A percentile compares a stretch with the other conserved stretches of the same genome.
These are phyloP conservation scores for Clavispora carvajalis DNA, from an alignment of 805 yeast species.

Conservation along the genomic window DNA sequence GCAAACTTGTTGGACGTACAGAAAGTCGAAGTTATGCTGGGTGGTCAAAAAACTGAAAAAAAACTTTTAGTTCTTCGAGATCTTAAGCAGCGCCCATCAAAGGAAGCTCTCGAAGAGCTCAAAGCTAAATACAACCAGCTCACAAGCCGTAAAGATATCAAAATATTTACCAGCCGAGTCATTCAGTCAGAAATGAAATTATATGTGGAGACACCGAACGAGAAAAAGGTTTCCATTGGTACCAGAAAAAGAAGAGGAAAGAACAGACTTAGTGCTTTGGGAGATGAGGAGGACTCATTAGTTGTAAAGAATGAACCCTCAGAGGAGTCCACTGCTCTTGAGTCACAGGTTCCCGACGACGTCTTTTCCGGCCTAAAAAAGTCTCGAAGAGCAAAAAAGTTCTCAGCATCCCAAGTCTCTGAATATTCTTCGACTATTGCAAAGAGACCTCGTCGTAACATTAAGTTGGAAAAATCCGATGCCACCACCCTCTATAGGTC, in stretches of 20 bases:
- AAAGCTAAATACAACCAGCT: constrained; percentile 14
- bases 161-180: constrained; percentile 6
- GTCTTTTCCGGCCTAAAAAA: constrained; percentile 8
- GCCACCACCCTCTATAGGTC: constrained; percentile 54
- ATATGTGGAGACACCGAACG: constrained; percentile 8
- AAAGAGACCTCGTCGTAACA: constrained; percentile 14
- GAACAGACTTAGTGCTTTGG: constrained; percentile 11
- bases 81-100: constrained; percentile 23
- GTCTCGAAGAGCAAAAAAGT: constrained; percentile 13
- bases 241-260: constrained; percentile 5
- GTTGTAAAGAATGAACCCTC: constrained; percentile 2
- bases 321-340: background rate
- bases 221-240: constrained; percentile 1
- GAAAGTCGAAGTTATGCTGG: constrained; percentile 19
- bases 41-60: constrained; percentile 25
- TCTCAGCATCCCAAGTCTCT: constrained; percentile 4
- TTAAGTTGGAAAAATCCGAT: constrained; percentile 39
- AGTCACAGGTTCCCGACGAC: constrained; percentile 2
- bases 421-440: constrained; percentile 1
- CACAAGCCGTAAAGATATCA: constrained; percentile 7
- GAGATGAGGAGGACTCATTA: constrained; percentile 4
- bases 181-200: constrained; percentile 12
- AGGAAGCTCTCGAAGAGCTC: constrained; percentile 23
- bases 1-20: constrained; percentile 19
- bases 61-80: constrained; percentile 28